Evolutionary conservation across 2,329 filamentous ascomycete species (phyloP).

Genomic region (Pestalotiopsis sp.): DNA sequence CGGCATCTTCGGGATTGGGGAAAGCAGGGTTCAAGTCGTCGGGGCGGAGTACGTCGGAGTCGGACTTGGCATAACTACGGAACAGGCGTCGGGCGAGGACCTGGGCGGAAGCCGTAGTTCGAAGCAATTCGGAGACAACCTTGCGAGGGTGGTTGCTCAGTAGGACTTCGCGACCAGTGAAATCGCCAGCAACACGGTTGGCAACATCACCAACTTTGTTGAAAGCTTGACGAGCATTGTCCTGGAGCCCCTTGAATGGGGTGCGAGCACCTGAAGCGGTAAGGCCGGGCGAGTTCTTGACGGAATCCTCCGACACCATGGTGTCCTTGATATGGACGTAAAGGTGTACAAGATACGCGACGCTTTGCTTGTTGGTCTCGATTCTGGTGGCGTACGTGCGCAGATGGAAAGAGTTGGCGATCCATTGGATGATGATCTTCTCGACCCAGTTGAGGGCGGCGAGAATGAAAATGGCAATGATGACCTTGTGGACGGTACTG

Average conservation of each 20-base stretch:
- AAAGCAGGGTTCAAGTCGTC: conserved; percentile 83
- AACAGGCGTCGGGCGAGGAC: conserved; percentile 86
- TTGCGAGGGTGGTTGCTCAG: conserved; percentile 77
- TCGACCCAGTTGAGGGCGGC: conserved; percentile 81
- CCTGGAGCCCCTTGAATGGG: conserved; percentile 72
- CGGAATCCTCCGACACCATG: conserved; percentile 53
- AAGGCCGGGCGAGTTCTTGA: conserved; percentile 44
- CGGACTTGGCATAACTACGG: conserved; percentile 77
- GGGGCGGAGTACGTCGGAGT: conserved; percentile 72
- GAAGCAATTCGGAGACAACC: conserved; percentile 78
- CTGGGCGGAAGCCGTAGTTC: conserved; percentile 73
- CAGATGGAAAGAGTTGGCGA: conserved; percentile 89
- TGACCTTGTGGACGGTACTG: conserved; percentile 77
- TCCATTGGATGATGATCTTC: conserved; percentile 93
- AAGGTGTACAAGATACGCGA: conserved; percentile 40
- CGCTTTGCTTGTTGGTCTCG: conserved; percentile 89
- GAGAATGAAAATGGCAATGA: conserved; percentile 82
- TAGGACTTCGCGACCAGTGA: conserved; percentile 75
- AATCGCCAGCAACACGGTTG: conserved; percentile 68
- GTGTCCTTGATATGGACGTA: conserved; percentile 77
- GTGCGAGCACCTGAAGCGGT: conserved; percentile 67
- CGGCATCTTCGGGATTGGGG: conserved; percentile 79
- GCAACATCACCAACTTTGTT: conserved; percentile 68
- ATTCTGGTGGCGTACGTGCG: conserved; percentile 90
- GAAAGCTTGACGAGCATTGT: conserved; percentile 76